Evolutionary conservation across 2,329 filamentous ascomycete genomes (phyloP).

Genomic region (Dissoconium aciculare): DNA sequence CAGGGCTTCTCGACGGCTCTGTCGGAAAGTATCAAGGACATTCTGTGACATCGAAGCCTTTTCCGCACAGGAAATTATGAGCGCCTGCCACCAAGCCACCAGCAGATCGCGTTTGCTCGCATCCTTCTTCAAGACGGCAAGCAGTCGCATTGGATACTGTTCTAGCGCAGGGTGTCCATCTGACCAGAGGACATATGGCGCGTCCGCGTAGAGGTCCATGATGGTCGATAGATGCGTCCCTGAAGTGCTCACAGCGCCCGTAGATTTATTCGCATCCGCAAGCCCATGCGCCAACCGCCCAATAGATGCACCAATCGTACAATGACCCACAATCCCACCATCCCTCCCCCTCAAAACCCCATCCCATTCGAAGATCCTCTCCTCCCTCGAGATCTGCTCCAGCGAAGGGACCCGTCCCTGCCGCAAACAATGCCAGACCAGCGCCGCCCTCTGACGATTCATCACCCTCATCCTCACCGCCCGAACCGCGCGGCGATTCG

Average conservation of each 20-base stretch:
- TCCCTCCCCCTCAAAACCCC: constrained; percentile 46
- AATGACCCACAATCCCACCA: constrained; percentile 36
- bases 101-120: constrained; percentile 38
- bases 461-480: constrained; percentile 70
- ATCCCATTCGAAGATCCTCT: constrained; percentile 48
- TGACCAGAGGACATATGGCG: constrained; percentile 46
- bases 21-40: constrained; percentile 25
- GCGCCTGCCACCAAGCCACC: constrained; percentile 48
- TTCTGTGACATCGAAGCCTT: not conserved
- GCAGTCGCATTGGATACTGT: constrained; percentile 15
- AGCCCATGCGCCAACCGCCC: constrained; percentile 12
- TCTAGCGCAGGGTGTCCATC: constrained; percentile 20
- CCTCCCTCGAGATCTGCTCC: constrained; percentile 44
- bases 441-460: constrained; percentile 72
- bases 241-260: constrained; percentile 10
- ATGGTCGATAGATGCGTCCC: constrained; percentile 27
- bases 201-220: constrained; percentile 32
- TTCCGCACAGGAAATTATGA: constrained; percentile 18
- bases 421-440: constrained; percentile 49
- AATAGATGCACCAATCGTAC: constrained; percentile 36
- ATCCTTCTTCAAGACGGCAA: constrained; percentile 50
- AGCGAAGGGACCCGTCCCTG: constrained; percentile 43
- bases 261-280: constrained; percentile 16
- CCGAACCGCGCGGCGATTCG: constrained; percentile 75
- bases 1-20: constrained; percentile 26